phyloP scores from a whole-genome alignment of 176 grass and related monocot genomes.

The Oryza coarctata region DNA sequence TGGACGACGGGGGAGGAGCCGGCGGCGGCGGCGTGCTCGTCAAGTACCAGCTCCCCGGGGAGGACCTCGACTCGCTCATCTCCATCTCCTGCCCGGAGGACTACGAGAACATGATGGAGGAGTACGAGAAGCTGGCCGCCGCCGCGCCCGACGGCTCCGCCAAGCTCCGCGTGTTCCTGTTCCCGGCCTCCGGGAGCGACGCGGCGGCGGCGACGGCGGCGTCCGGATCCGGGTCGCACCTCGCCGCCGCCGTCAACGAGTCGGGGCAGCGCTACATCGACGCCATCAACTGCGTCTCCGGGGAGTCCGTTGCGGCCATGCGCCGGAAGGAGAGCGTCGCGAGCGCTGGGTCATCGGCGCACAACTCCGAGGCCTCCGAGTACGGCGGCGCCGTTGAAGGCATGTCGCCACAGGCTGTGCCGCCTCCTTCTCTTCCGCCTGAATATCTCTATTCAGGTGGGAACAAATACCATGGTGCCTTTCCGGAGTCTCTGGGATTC shows the following conservation, averaged over 20 bases:
- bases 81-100: conserved; percentile 71
- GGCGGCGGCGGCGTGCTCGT: conserved; percentile 23
- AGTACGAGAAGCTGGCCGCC: conserved; percentile 80
- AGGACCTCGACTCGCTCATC: conserved; percentile 86
- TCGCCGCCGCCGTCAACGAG: conserved; percentile 37
- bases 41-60: conserved; percentile 89
- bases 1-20: conserved; percentile 8
- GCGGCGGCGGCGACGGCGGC: neutral
- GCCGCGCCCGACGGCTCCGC: conserved; percentile 62
- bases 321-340: conserved; percentile 53
- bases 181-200: conserved; percentile 53
- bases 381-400: conserved; percentile 32
- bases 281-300: conserved; percentile 68
- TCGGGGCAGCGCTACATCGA: conserved; percentile 69
- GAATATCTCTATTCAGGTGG: conserved; percentile 42
- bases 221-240: conserved; percentile 2
- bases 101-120: conserved; percentile 87
- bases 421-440: conserved; percentile 1
- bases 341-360: conserved; percentile 54
- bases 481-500: conserved; percentile 42
- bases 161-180: conserved; percentile 83
- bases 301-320: conserved; percentile 25
- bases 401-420: conserved; percentile 48
- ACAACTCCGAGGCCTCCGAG: conserved; percentile 56
- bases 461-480: conserved; percentile 18